These are phyloP conservation scores for Scenedesmus sp. DNA, from an alignment of 163 green algal species.

Conservation along the genomic window DNA sequence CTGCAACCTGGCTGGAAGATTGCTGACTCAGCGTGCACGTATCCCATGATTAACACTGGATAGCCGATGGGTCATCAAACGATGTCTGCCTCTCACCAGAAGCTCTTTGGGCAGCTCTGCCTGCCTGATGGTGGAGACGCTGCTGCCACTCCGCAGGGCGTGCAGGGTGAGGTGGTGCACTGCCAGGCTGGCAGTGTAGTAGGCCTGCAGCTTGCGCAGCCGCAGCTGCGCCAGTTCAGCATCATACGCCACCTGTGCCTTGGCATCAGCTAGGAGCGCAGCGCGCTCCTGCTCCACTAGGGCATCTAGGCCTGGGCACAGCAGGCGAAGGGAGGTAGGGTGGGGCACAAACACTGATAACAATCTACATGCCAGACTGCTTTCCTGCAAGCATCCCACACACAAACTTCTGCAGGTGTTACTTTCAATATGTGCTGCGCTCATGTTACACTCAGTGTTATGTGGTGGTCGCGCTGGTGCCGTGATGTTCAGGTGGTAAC, in stretches of 20 bases:
- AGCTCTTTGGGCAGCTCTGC: constrained; percentile 66
- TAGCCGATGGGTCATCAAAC: neutral
- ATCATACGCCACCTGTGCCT: constrained; percentile 43
- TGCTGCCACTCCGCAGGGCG: constrained; percentile 33
- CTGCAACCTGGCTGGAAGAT: neutral
- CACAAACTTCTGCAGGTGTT: neutral
- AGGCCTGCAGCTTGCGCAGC: constrained; percentile 64
- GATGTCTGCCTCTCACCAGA: neutral
- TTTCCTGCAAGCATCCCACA: too few species aligned
- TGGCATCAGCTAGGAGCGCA: constrained; percentile 24
- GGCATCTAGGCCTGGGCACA: constrained; percentile 2
- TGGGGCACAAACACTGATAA: too few species aligned
- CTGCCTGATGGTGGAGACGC: constrained; percentile 72
- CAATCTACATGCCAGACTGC: too few species aligned
- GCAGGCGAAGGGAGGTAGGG: neutral
- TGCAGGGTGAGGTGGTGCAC: constrained; percentile 5
- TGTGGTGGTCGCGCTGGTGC: too few species aligned
- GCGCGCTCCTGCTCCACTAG: constrained; percentile 18
- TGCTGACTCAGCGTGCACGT: too few species aligned
- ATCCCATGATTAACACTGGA: too few species aligned
- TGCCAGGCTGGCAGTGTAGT: constrained; percentile 20
- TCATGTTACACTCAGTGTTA: neutral
- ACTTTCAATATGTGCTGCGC: too few species aligned
- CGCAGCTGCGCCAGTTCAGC: constrained; percentile 72
- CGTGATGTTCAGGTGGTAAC: too few species aligned